Evolutionary conservation across 192 early-diverging fungal species (phyloP).

Genomic region (Spizellomyces punctatus): DNA sequence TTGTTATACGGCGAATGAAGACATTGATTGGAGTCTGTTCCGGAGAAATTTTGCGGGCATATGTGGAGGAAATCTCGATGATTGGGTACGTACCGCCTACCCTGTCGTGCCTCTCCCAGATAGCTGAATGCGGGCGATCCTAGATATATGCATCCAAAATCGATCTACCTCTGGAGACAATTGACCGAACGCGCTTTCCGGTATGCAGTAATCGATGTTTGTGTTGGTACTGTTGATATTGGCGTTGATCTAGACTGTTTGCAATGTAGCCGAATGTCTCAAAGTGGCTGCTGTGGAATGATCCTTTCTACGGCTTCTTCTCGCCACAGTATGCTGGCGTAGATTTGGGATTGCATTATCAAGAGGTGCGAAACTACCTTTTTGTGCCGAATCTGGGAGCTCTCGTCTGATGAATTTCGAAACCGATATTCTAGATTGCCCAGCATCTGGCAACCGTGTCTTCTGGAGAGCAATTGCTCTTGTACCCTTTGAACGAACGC

Average conservation of each 20-base stretch:
- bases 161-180: slow-evolving; percentile 26
- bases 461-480: slow-evolving; percentile 28
- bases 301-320: slow-evolving; percentile 65
- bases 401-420: not conserved
- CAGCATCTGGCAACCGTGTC: slow-evolving; percentile 56
- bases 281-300: slow-evolving; percentile 88
- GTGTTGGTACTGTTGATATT: too few relatives aligned
- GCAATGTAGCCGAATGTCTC: slow-evolving; percentile 29
- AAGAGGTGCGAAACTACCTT: slow-evolving; percentile 17
- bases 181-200: slow-evolving; percentile 29
- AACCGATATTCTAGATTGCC: slow-evolving; percentile 38
- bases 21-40: slow-evolving; percentile 62
- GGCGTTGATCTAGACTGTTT: too few relatives aligned
- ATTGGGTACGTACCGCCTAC: slow-evolving; percentile 52
- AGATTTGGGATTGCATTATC: slow-evolving; percentile 71
- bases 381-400: not conserved
- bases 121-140: too few relatives aligned
- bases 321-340: slow-evolving; percentile 73
- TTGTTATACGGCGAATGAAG: slow-evolving; percentile 65
- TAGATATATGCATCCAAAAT: slow-evolving; percentile 2
- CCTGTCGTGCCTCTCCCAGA: too few relatives aligned
- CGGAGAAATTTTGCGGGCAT: slow-evolving; percentile 71
- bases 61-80: slow-evolving; percentile 77
- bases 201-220: too few relatives aligned
- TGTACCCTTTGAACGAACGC: slow-evolving; percentile 70